Evolutionary conservation across 2,329 filamentous ascomycete species (phyloP).

Genomic region (Fusarium sp.): DNA sequence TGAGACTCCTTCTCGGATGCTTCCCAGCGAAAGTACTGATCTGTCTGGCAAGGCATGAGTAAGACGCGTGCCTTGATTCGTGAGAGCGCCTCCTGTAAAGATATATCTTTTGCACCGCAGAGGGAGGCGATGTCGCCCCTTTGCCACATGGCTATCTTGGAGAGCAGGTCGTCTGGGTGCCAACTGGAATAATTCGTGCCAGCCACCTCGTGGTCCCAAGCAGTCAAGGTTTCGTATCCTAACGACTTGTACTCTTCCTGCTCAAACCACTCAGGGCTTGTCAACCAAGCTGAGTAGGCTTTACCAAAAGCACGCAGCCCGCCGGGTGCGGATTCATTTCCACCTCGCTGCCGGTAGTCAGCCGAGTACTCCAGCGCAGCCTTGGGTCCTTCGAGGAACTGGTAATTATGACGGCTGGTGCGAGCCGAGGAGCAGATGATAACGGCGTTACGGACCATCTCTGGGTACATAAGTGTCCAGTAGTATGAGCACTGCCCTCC

Average conservation of each 20-base stretch:
- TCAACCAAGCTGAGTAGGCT: constrained; percentile 64
- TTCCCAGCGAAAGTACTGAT: constrained; percentile 74
- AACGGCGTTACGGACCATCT: constrained; percentile 57
- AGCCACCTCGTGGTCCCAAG: constrained; percentile 52
- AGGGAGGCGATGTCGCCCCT: constrained; percentile 54
- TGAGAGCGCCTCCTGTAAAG: constrained; percentile 68
- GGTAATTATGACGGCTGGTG: constrained; percentile 63
- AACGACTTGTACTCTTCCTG: constrained; percentile 56
- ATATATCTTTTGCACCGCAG: constrained; percentile 13
- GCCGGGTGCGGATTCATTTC: background rate
- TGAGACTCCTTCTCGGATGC: constrained; percentile 53
- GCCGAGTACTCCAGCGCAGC: constrained; percentile 57
- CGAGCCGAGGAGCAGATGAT: constrained; percentile 63
- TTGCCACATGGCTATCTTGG: constrained; percentile 63
- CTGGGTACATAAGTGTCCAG: constrained; percentile 62
- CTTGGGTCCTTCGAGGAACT: constrained; percentile 64
- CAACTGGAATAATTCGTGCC: constrained; percentile 55
- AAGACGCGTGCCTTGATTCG: constrained; percentile 74
- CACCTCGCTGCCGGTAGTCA: constrained; percentile 56
- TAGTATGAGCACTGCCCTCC: constrained; percentile 65
- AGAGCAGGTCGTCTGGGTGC: constrained; percentile 62
- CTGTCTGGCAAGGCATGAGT: constrained; percentile 74
- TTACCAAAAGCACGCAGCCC: constrained; percentile 62
- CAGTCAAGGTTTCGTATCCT: constrained; percentile 55
- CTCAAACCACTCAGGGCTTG: constrained; percentile 63